These are phyloP conservation scores for Aspergillus pseudoglaucus DNA, from an alignment of 2,329 filamentous ascomycete genomes.

Conservation along the genomic window DNA sequence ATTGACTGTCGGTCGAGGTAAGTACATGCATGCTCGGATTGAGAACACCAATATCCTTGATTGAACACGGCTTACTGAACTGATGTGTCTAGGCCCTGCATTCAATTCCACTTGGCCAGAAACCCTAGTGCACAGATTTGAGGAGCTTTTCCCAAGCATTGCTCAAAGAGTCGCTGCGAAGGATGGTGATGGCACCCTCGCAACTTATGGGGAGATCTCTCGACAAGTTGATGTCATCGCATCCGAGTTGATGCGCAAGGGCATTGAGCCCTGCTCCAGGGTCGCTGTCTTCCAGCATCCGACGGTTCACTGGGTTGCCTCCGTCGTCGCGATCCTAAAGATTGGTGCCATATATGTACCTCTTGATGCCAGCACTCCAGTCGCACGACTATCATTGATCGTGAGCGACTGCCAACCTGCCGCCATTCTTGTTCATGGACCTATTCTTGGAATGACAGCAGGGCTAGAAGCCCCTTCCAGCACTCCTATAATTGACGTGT, in stretches of 20 bases:
- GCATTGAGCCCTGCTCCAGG: neutral
- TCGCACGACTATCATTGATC: neutral
- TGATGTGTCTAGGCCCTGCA: too few species aligned
- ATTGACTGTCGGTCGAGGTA: too few species aligned
- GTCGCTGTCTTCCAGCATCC: neutral
- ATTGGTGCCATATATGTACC: neutral
- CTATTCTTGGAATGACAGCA: neutral
- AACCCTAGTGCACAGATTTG: too few species aligned
- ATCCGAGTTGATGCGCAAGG: neutral
- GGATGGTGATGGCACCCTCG: too few species aligned
- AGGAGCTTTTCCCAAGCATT: too few species aligned
- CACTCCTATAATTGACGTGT: too few species aligned
- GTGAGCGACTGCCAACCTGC: neutral
- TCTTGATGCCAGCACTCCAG: neutral
- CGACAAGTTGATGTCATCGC: neutral
- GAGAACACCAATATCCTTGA: too few species aligned
- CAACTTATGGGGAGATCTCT: neutral
- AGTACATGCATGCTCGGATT: too few species aligned
- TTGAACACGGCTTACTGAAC: too few species aligned
- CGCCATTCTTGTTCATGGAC: neutral
- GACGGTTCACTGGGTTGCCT: neutral
- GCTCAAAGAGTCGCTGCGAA: too few species aligned
- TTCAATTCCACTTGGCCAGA: too few species aligned
- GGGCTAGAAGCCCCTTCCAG: neutral
- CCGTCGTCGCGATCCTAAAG: neutral